Evolutionary conservation across 2,329 filamentous ascomycete genomes (phyloP).

Genomic region (Dactylellina haptotyla): DNA sequence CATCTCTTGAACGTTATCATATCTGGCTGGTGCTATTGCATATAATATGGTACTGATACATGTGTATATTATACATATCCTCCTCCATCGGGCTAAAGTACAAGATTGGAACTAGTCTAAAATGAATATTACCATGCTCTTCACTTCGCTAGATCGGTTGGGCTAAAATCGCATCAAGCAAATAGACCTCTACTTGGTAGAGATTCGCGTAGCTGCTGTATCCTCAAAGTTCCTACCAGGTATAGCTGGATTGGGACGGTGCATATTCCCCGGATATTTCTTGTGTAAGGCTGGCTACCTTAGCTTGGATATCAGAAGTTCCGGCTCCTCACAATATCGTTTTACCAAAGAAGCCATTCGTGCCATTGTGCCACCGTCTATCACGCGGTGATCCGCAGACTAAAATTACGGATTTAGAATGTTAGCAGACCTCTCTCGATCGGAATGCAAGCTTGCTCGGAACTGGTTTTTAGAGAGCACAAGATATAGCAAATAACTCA

Average conservation of each 20-base stretch:
- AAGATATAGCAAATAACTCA: constrained; percentile 64
- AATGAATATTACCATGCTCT: not conserved
- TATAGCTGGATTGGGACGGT: too few relatives aligned
- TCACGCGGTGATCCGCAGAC: constrained; percentile 74
- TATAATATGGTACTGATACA: constrained; percentile 28
- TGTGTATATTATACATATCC: constrained; percentile 40
- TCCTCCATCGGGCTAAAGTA: constrained; percentile 25
- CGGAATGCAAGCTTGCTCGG: too few relatives aligned
- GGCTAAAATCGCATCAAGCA: too few relatives aligned
- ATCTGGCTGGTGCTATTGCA: constrained; percentile 8
- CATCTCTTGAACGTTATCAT: not conserved
- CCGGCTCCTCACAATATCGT: constrained; percentile 81
- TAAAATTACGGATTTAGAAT: constrained; percentile 9
- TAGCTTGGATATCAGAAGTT: constrained; percentile 84
- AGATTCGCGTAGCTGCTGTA: too few relatives aligned
- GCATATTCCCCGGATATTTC: too few relatives aligned
- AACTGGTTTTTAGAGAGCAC: constrained; percentile 1
- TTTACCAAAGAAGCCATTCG: constrained; percentile 85
- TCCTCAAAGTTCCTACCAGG: too few relatives aligned
- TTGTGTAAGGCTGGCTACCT: too few relatives aligned
- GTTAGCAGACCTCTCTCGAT: constrained; percentile 13
- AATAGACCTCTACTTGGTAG: too few relatives aligned
- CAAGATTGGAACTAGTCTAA: constrained; percentile 11
- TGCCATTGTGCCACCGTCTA: constrained; percentile 95
- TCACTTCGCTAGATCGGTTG: too few relatives aligned